Percentiles rank a stretch among this genome's conserved stretches.
These are phyloP conservation scores for Malania oleifera DNA, from an alignment of 164 flowering plant genomes.

Conservation along the genomic window DNA sequence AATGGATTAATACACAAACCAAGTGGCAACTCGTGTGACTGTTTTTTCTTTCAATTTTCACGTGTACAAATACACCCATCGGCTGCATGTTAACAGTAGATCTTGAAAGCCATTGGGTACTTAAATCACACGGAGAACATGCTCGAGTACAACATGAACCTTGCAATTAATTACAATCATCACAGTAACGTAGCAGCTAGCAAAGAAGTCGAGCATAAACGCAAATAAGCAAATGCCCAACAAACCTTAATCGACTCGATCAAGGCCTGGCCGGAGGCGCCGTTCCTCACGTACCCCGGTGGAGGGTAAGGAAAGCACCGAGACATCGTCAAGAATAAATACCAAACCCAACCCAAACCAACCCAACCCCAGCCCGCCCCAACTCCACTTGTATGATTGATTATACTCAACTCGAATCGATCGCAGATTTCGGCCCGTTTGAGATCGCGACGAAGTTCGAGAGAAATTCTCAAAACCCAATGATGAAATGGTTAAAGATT, in stretches of 20 bases:
- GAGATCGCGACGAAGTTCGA: neutral
- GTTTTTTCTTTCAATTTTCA: neutral
- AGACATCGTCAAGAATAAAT: constrained; percentile 29
- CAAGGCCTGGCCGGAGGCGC: constrained; percentile 27
- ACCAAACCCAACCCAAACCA: neutral
- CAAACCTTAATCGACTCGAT: constrained; percentile 62
- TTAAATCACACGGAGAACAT: neutral
- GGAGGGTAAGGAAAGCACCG: constrained; percentile 55
- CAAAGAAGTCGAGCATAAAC: neutral
- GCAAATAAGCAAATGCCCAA: constrained; percentile 17
- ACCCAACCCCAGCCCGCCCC: neutral
- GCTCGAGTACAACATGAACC: no score
- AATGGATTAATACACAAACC: no score
- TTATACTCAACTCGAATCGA: no score
- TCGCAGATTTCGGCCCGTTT: no score
- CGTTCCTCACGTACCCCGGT: constrained; percentile 31
- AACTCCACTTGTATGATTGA: no score
- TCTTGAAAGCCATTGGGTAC: neutral
- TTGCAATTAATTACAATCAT: no score
- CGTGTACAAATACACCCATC: no score
- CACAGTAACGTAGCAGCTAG: neutral
- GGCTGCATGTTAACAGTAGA: no score
- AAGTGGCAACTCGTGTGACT: neutral
- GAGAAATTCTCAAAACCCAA: neutral
- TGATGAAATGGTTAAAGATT: neutral